These are phyloP conservation scores for Solanum megistacrolobum DNA, from an alignment of 257 asterid genomes.

Conservation along the genomic window DNA sequence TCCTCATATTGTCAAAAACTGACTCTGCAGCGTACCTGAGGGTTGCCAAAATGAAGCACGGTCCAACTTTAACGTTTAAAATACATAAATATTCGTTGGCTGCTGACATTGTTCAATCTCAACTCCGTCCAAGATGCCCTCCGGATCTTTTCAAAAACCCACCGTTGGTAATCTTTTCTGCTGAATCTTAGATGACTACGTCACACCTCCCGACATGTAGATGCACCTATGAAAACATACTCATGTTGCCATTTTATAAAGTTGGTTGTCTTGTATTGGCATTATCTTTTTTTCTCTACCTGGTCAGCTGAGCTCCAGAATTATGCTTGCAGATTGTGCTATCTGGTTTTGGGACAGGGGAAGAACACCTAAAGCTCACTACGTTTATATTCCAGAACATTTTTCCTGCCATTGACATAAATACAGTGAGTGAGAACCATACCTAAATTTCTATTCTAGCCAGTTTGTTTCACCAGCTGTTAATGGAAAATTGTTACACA, in stretches of 20 bases:
- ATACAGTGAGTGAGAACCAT: conserved; percentile 51
- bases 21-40: conserved; percentile 65
- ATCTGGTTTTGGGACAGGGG: conserved; percentile 95
- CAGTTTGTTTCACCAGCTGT: neutral
- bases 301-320: conserved; percentile 4
- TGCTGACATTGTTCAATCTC: conserved; percentile 68
- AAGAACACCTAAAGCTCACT: conserved; percentile 81
- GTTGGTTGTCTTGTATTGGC: neutral
- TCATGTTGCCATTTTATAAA: neutral
- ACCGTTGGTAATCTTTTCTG: conserved; percentile 58
- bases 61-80: conserved; percentile 92
- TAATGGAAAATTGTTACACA: neutral
- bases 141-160: conserved; percentile 70
- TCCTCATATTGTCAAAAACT: conserved; percentile 78
- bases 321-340: conserved; percentile 64
- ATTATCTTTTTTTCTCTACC: neutral
- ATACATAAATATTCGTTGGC: conserved; percentile 70
- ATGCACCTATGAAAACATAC: neutral
- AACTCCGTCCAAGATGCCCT: conserved; percentile 69
- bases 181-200: neutral
- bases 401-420: conserved; percentile 86
- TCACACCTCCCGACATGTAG: neutral
- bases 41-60: conserved; percentile 44
- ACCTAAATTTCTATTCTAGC: neutral
- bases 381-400: conserved; percentile 90